Evolutionary conservation across 768 basidiomycete genomes (phyloP), one percentile per base, ranked within the genome.

Genomic region (Boletus edulis): DNA sequence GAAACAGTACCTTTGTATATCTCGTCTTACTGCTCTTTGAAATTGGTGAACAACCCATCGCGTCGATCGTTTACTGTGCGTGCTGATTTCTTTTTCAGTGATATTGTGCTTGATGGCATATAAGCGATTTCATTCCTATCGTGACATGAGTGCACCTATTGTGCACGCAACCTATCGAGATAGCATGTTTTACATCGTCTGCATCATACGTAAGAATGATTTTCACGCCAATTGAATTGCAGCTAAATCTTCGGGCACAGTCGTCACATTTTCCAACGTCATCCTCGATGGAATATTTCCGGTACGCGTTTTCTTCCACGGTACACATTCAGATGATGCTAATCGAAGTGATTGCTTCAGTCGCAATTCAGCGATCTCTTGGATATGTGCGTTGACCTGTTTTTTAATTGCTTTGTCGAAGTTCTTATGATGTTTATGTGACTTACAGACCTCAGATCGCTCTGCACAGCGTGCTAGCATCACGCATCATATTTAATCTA

Each of bases 221-320:
- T 13, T 14, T 35, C 15, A 12, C 1, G 4, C 4, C 13, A 3
- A 18, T 34, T 2, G 14, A 11, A 4, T n/a, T 2, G 14, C 6
- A 15, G 6, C 44, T 65, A 5, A n/a, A 55, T 34, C 8, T 43
- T 9, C 10, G 5, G 13, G 14, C 12, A 32, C 22, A 64, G 63
- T 54, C n/a, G 44, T 66, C 54, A 55, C 61, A 7, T 40, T 62
- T 11, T 4, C 46, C 39, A 65, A 65, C n/a, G 12, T 55, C 14
- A 17, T 59, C 32, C 7, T 59, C 10, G 49, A 51, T 11, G 42
- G 38, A 5, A 11, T 41, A 48, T 51, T 62, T 52, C 60, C 56
- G 6, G 62, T 66, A 17, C 34, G 29, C 5, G 13, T 13, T 27
- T 24, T 34, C 22, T 45, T 24, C 7, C 6, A n/a, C 1, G 1